Evolutionary conservation across 768 basidiomycete species (phyloP), one percentile per base, ranked within the genome.

Genomic region (Chiua virens): DNA sequence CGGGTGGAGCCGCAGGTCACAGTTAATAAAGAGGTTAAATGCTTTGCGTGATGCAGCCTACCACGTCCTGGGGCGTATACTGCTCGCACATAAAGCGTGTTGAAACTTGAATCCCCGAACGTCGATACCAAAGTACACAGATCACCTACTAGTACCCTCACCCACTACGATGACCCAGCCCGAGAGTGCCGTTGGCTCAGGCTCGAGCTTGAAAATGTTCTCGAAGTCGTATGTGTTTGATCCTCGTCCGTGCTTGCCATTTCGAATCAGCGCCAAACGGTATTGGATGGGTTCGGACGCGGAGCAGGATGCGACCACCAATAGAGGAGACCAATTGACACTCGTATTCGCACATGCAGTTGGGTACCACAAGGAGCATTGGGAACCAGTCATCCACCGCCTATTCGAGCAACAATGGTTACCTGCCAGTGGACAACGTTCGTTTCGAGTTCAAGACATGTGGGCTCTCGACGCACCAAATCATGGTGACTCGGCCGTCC

Each of bases 171-270:
- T 34, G 34, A 17, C 15, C 34, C 34, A 34, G 6, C 34, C 34
- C 34, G 32, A 6, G 32, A 32, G 32, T 34, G 7, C 34, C 15
- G 7, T 8, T 8, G 3, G 17, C 6, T 34, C 34, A 15, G 3
- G 17, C 6, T 34, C 34, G 34, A 15, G 17, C 17, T 17, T 17
- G 1, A 34, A 47, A 23, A 20, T 42, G 15, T 9, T 42, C 30
- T 55, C 54, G 5, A 42, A 46, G 34, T 43, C 4, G 9, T 57
- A 52, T 11, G 22, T 53, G 10, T 46, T 52, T 4, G 55, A 59
- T 41, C 49, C 58, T 3, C 55, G 52, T 22, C 52, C 58, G 2
- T 27, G 38, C 1, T 40, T 59, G 6, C 47, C 58, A 4, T 54
- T 59, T 17, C 50, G 18, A 14, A 41, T 57, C 8, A 46, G 30